Conservation (phyloP, 257 asterid species). For the Plantago major region DNA sequence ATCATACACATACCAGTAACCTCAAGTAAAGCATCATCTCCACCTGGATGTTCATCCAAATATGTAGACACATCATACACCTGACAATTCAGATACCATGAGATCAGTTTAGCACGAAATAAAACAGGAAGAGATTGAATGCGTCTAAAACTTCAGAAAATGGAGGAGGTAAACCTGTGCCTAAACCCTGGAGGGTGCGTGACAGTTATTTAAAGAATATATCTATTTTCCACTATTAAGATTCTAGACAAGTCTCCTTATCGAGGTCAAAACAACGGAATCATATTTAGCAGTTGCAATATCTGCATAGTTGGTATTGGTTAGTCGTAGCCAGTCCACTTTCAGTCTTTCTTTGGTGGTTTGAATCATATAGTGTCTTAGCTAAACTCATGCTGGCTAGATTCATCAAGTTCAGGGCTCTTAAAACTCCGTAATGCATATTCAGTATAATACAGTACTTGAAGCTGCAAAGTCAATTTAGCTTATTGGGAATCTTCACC, state of each 20-base stretch:
- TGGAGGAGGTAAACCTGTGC: neutral
- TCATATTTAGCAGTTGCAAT: too few relatives aligned
- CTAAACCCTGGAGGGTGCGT: neutral
- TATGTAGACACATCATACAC: slow-evolving; percentile 84
- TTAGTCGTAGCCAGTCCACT: too few relatives aligned
- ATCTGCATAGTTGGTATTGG: neutral
- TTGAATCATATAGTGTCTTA: too few relatives aligned
- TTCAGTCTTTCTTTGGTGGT: too few relatives aligned
- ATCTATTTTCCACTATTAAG: too few relatives aligned
- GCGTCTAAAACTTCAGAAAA: neutral
- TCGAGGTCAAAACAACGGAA: too few relatives aligned
- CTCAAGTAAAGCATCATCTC: slow-evolving; percentile 69
- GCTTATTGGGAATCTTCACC: too few relatives aligned
- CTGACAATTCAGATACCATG: slow-evolving; percentile 40
- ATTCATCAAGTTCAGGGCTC: too few relatives aligned
- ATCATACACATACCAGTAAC: slow-evolving; percentile 48
- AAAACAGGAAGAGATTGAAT: neutral
- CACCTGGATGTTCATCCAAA: slow-evolving; percentile 96
- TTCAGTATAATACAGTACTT: too few relatives aligned
- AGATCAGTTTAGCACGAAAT: slow-evolving; percentile 5
- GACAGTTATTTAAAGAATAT: neutral
- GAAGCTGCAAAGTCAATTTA: too few relatives aligned
- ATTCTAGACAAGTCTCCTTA: too few relatives aligned
- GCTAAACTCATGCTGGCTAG: too few relatives aligned
- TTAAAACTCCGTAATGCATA: neutral